A percentile compares a stretch with the other conserved stretches of the same genome.
These are phyloP conservation scores for Geotrichum aggregatum DNA, from an alignment of 1,139 yeast species.

Conservation along the genomic window DNA sequence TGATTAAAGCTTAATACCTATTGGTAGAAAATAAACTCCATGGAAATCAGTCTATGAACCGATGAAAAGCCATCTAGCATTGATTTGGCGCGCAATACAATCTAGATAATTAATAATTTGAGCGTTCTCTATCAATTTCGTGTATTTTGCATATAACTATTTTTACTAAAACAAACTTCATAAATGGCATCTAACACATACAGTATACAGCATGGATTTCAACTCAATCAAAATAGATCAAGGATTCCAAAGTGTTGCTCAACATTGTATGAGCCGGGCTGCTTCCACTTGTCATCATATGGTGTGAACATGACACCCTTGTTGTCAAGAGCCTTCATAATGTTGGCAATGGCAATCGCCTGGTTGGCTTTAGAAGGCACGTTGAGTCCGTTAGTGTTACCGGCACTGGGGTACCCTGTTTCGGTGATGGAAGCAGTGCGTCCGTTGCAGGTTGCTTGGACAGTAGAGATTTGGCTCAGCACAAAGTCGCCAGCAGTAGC, in stretches of 20 bases:
- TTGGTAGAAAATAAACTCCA: too few species aligned
- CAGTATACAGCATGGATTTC: too few species aligned
- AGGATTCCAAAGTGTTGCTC: conserved; percentile 75
- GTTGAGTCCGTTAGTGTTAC: conserved; percentile 65
- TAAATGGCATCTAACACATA: conserved; percentile 19
- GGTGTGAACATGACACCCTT: conserved; percentile 66
- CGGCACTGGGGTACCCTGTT: conserved; percentile 84
- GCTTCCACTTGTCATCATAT: conserved; percentile 79
- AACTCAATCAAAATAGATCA: conserved; percentile 7
- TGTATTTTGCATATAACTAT: background rate
- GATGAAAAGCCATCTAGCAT: too few species aligned
- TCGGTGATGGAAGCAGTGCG: conserved; percentile 57
- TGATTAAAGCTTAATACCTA: too few species aligned
- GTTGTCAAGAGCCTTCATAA: conserved; percentile 51
- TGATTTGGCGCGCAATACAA: too few species aligned
- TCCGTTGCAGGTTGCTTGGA: conserved; percentile 42
- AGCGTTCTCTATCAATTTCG: too few species aligned
- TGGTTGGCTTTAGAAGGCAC: conserved; percentile 71
- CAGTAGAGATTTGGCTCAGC: conserved; percentile 53
- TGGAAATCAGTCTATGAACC: too few species aligned
- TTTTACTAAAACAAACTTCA: conserved; percentile 7
- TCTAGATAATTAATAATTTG: too few species aligned
- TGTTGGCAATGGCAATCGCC: conserved; percentile 57
- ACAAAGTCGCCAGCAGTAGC: conserved; percentile 70
- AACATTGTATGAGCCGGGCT: conserved; percentile 77